Base-by-base conservation (phyloP, 495 filamentous ascomycete genomes). In the Penicillium fimorum region DNA sequence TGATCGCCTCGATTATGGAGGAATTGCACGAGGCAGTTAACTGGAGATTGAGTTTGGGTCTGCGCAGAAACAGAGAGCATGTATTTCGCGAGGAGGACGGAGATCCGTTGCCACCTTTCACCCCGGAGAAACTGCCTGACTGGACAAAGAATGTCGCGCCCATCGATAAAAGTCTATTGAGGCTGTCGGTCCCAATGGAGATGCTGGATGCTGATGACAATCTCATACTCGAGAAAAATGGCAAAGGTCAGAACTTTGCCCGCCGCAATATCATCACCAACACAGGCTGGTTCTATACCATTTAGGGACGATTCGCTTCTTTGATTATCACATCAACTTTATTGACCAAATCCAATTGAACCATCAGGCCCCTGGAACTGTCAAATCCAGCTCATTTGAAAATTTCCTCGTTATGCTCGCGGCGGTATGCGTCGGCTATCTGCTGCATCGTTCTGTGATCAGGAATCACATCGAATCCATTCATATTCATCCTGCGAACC, bases 11-110 rank as follows among this genome's bases (percentile, higher is more conserved):
- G 8, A 61, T 76, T 22, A 55, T 61, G 0, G 73, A 76, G n/a
- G 67, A 68, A 41, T 42, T 77, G 7, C 57, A 68, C 22, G 67
- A 70, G 42, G 67, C 76, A 9, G 62, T 77, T 37, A 76, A 76
- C 29, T 75, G 68, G 74, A 56, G 68, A 22, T 54, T 78, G 45
- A 63, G 66, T 29, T 46, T 76, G 6, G 72, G 73, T 0, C 40
- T 77, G 35, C 62, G 72, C 20, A 45, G 72, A n/a, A 59, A 72
- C 46, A 53, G 57, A 4, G 40, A 66, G 15, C 62, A 69, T 52
- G 48, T 71, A 13, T 66, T 67, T 40, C 67, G 70, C 0, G 64
- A 71, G 17, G 30, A 53, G 0, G 56, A 61, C 11, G 50, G 54
- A 7, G 66, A 71, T 20, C 58, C 56, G 24, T 60, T 49, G 33